Evolutionary conservation across 2,329 filamentous ascomycete species (phyloP).

Genomic region (Colletotrichum australisinense): DNA sequence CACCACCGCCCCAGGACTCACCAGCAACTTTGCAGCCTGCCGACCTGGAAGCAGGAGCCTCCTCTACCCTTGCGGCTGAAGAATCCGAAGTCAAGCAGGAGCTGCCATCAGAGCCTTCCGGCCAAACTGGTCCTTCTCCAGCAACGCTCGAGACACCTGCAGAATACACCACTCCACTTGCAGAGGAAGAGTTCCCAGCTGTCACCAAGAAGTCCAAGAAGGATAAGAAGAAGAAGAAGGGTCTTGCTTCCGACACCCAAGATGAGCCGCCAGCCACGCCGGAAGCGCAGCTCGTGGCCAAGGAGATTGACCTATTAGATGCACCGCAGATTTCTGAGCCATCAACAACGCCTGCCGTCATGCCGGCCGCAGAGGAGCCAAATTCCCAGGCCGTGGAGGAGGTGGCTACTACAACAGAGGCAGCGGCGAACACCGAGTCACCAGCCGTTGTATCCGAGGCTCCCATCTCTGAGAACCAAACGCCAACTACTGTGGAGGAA

Average conservation of each 20-base stretch:
- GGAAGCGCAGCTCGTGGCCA: not conserved
- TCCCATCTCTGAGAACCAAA: not conserved
- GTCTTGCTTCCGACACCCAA: not conserved
- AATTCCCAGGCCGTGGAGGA: not conserved
- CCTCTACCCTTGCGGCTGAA: not conserved
- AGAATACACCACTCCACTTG: slow-evolving; percentile 31
- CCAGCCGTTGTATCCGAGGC: not conserved
- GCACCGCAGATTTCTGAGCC: not conserved
- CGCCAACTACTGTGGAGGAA: not conserved
- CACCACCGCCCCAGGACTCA: not conserved
- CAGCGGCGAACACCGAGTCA: not conserved
- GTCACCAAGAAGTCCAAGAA: slow-evolving; percentile 46
- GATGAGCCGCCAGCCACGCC: not conserved
- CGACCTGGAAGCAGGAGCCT: not conserved
- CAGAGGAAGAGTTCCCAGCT: slow-evolving; percentile 38
- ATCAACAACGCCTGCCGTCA: not conserved
- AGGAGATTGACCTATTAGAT: not conserved
- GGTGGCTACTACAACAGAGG: not conserved
- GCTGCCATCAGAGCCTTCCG: not conserved
- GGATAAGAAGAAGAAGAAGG: slow-evolving; percentile 44
- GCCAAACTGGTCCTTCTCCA: not conserved
- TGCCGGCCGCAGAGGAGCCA: not conserved
- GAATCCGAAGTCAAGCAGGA: not conserved
- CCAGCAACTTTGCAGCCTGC: not conserved
- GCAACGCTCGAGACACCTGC: slow-evolving; percentile 24